Evolutionary conservation across 306 rosid genomes (phyloP).

Genomic region (Myrica gale): DNA sequence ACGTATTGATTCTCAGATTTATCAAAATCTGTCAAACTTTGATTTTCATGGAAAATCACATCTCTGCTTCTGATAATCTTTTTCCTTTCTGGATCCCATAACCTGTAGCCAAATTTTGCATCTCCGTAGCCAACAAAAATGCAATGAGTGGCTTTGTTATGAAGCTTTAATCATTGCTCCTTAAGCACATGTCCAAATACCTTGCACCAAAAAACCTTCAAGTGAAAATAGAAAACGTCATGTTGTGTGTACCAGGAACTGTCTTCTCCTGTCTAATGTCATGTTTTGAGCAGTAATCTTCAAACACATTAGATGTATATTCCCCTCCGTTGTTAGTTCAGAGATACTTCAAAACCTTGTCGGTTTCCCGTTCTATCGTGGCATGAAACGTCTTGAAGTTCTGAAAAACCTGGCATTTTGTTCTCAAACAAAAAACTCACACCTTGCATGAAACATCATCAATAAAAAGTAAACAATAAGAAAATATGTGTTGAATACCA

Average conservation of each 20-base stretch:
- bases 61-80: conserved; percentile 1
- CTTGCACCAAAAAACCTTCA: background rate
- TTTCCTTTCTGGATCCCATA: background rate
- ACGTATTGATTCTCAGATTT: background rate
- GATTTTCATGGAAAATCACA: background rate
- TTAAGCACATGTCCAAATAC: background rate
- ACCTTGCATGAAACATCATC: background rate
- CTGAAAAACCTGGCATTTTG: background rate
- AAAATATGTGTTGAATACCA: too few species aligned
- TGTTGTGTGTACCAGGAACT: background rate
- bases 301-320: background rate
- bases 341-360: background rate
- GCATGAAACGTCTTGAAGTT: background rate
- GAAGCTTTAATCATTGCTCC: background rate
- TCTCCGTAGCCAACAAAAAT: background rate
- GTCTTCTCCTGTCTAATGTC: background rate
- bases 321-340: background rate
- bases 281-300: background rate
- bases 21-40: too few species aligned
- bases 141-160: background rate
- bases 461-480: too few species aligned
- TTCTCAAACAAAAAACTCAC: background rate
- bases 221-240: background rate
- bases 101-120: background rate
- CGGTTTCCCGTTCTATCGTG: background rate